Evolutionary conservation across 306 rosid species (phyloP).

Genomic region (Cajanus cajan): DNA sequence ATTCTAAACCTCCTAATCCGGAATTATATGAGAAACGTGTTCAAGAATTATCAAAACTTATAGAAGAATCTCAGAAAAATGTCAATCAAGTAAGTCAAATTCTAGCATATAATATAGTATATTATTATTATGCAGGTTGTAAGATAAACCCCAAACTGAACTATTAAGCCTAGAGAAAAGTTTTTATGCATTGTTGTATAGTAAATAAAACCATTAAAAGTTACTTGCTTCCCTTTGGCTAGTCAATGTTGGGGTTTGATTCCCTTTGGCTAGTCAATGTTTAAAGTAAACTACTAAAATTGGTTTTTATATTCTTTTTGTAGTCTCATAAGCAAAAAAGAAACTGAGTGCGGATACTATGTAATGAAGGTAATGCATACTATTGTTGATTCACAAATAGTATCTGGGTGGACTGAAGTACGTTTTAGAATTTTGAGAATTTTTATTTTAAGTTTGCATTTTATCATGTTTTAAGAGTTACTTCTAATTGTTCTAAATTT

Average conservation of each 20-base stretch:
- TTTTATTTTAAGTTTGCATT: no score
- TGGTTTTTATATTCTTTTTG: no score
- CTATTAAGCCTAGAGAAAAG: neutral
- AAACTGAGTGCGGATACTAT: no score
- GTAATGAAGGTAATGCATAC: no score
- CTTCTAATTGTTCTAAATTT: no score
- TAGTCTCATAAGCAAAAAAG: no score
- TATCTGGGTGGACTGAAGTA: no score
- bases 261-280: no score
- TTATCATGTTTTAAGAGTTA: no score
- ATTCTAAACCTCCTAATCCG: conserved; percentile 49
- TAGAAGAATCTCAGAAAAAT: conserved; percentile 82
- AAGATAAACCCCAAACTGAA: conserved; percentile 16
- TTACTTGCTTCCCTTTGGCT: neutral
- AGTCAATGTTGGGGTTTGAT: conserved; percentile 2
- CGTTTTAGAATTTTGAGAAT: no score
- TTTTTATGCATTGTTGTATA: conserved; percentile 8
- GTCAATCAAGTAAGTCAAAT: conserved; percentile 65
- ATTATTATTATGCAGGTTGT: conserved; percentile 2
- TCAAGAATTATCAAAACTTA: conserved; percentile 72
- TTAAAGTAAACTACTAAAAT: no score
- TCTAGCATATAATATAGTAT: conserved; percentile 5
- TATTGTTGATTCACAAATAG: no score
- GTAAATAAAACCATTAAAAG: neutral
- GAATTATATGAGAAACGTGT: conserved; percentile 71